Evolutionary conservation across 208 protist genomes (phyloP), one percentile per base, ranked within the genome.

Genomic region (Endotrypanum monterogeii): DNA sequence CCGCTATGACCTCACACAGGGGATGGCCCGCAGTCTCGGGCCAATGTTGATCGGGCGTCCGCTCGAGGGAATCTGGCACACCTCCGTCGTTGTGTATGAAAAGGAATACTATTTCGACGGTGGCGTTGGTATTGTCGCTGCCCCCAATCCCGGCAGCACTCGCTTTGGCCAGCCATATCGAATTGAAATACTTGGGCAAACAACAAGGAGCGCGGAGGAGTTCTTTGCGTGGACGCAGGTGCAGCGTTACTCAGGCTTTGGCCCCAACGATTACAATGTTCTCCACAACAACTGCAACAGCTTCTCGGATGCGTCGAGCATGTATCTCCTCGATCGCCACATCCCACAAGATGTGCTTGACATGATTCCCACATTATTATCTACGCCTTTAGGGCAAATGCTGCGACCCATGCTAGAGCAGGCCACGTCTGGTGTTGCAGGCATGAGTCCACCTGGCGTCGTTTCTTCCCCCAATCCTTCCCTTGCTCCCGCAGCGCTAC

Each of bases 21-120:
- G 98, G 11, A 91, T 98, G 87, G 97, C 96, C 1, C 79, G 73
- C 52, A 77, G 23, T 32, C 78, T 98, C 52, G 91, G 87, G 30
- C 67, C 74, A 9, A 70, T 89, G 74, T 71, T 99, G 20, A 65
- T 97, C 46, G 97, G 97, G n/a, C 85, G 88, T 30, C 76, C 83
- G 1, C 66, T 99, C 30, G 96, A 99, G 55, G 96, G 83, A 14
- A 94, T 99, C 61, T 99, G 94, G 90, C 98, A 99, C 83, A 98
- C 98, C 3, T 82, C 85, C 61, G 91, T 99, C 52, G 93, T 98
- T 46, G 92, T 96, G 0, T 98, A 93, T 76, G 91, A 84, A 25
- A 85, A 71, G 46, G 96, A 99, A 75, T 98, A 90, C 74, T 98
- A 93, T 78, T 99, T 96, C 77, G 96, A 94, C 65, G 96, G 97